Evolutionary conservation across 129 eudicot genomes (phyloP).

Genomic region (Chrysanthemum lavandulifolium): DNA sequence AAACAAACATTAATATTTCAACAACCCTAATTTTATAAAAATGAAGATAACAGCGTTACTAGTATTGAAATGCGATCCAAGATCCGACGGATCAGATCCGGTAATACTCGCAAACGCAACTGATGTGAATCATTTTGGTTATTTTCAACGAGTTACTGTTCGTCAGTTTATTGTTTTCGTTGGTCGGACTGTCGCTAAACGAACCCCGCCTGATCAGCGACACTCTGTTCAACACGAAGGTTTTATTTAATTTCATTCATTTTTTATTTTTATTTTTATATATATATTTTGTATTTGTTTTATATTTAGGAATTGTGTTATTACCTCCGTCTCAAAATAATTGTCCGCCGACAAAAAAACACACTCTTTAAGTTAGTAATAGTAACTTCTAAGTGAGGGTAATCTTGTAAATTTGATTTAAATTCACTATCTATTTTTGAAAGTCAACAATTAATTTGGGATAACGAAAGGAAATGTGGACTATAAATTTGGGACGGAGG

Average conservation of each 20-base stretch:
- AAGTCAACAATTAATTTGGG: no score
- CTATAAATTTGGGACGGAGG: no score
- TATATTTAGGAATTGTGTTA: not conserved
- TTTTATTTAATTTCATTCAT: not conserved
- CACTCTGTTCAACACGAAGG: conserved; percentile 96
- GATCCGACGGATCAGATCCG: conserved; percentile 66
- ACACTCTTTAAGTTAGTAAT: no score
- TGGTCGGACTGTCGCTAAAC: conserved; percentile 81
- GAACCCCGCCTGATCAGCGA: conserved; percentile 78
- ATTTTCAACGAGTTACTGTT: conserved; percentile 77
- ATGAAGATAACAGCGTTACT: conserved; percentile 94
- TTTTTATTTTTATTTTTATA: not conserved
- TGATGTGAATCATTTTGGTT: conserved; percentile 82
- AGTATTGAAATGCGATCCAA: conserved; percentile 52
- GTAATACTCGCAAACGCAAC: conserved; percentile 67
- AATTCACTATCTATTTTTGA: no score
- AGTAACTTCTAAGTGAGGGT: no score
- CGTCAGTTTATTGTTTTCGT: conserved; percentile 77
- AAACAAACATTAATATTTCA: no score
- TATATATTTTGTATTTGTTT: no score
- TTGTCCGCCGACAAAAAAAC: no score
- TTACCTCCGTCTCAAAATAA: no score
- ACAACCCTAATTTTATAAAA: not conserved
- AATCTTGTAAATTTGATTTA: no score
- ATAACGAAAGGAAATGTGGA: no score